Percentiles rank a stretch among this genome's conserved stretches.
Conservation (phyloP, 495 filamentous ascomycete genomes). For the Lasiosphaeria miniovina region DNA sequence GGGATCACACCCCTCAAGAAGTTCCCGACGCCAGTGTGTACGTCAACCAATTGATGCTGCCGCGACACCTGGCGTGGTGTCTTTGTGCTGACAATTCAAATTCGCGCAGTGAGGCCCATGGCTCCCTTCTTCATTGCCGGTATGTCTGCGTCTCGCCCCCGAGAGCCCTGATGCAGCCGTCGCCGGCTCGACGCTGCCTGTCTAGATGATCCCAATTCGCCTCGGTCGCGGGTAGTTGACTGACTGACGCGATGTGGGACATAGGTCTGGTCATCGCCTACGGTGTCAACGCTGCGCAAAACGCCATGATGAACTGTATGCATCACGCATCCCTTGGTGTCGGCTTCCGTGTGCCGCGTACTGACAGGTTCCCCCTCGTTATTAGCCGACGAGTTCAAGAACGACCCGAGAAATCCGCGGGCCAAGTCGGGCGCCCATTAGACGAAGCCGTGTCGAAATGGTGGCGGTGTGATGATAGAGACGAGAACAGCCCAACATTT, state of each 20-base stretch:
- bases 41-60: conserved; percentile 39
- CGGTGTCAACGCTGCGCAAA: conserved; percentile 78
- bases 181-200: no score
- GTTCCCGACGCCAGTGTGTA: conserved; percentile 84
- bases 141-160: conserved; percentile 48
- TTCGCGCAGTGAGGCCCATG: conserved; percentile 72
- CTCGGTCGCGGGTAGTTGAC: no score
- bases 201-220: no score
- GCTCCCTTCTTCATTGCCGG: conserved; percentile 91
- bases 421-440: conserved; percentile 53
- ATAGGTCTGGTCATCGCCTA: conserved; percentile 79
- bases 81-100: conserved; percentile 20
- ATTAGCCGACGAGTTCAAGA: conserved; percentile 86
- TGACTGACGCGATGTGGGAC: background rate
- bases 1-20: conserved; percentile 68
- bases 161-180: no score
- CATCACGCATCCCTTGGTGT: conserved; percentile 22
- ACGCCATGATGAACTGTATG: conserved; percentile 69
- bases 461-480: conserved; percentile 13
- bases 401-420: conserved; percentile 88
- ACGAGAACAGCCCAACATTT: conserved; percentile 19
- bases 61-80: conserved; percentile 14
- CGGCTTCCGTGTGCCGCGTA: background rate
- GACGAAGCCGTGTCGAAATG: conserved; percentile 8
- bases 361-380: background rate